These are phyloP conservation scores for Amoeboaphelidium protococcarum DNA, from an alignment of 371 early-diverging fungal species.

Conservation along the genomic window DNA sequence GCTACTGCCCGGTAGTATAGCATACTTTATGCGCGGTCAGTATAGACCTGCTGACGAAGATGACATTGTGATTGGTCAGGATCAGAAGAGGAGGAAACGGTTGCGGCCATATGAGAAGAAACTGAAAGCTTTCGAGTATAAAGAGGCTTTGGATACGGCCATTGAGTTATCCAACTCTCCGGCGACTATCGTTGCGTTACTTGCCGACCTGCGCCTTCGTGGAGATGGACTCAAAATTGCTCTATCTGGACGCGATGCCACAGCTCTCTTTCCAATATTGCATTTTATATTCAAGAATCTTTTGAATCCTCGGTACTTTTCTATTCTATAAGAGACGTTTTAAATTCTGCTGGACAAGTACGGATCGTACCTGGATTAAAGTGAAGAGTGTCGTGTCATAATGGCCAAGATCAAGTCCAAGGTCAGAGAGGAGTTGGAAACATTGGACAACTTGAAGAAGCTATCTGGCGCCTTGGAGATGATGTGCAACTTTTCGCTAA, in stretches of 20 bases:
- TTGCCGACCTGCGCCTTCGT: slow-evolving; percentile 67
- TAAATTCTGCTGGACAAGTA: background rate
- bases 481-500: background rate
- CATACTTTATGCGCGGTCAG: background rate
- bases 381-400: background rate
- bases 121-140: slow-evolving; percentile 51
- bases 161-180: slow-evolving; percentile 8
- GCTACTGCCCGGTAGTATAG: slow-evolving; percentile 2
- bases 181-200: slow-evolving; percentile 29
- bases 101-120: slow-evolving; percentile 49
- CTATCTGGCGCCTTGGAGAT: background rate
- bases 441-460: background rate
- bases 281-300: slow-evolving; percentile 48
- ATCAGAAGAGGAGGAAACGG: slow-evolving; percentile 25
- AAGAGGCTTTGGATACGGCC: slow-evolving; percentile 55
- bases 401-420: background rate
- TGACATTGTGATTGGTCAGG: slow-evolving; percentile 40
- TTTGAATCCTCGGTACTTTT: slow-evolving; percentile 42
- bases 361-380: background rate
- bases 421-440: background rate
- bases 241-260: slow-evolving; percentile 61
- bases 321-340: too few species aligned
- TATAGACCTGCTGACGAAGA: slow-evolving; percentile 14
- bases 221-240: slow-evolving; percentile 40
- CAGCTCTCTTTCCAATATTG: slow-evolving; percentile 45